Evolutionary conservation across 805 yeast species (phyloP).

Genomic region (Nakazawaea pomicola): DNA sequence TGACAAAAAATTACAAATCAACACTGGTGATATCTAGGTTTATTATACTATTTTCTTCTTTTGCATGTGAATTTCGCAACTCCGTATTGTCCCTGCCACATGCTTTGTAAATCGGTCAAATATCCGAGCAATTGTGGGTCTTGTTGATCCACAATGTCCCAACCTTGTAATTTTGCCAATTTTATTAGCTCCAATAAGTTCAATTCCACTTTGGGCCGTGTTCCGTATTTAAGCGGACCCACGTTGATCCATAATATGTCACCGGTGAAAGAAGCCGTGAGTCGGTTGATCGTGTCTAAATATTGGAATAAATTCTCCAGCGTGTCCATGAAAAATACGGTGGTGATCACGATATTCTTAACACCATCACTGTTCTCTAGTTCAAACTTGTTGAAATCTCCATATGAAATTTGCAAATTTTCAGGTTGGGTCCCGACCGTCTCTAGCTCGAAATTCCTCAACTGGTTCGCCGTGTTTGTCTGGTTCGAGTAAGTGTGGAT

Average conservation of each 20-base stretch:
- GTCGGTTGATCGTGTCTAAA: constrained; percentile 53
- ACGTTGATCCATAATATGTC: constrained; percentile 74
- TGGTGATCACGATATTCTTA: constrained; percentile 50
- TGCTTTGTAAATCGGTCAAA: constrained; percentile 56
- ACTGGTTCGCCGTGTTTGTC: constrained; percentile 40
- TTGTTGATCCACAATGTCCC: constrained; percentile 40
- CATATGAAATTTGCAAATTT: constrained; percentile 44
- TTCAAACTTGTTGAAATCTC: constrained; percentile 60
- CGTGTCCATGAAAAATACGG: constrained; percentile 84
- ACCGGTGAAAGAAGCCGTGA: constrained; percentile 29
- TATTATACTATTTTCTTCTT: constrained; percentile 18
- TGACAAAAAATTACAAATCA: constrained; percentile 89
- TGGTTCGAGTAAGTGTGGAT: constrained; percentile 71
- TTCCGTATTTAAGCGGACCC: constrained; percentile 92
- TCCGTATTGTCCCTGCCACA: constrained; percentile 80
- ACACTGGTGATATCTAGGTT: constrained; percentile 23
- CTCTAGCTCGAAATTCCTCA: constrained; percentile 33
- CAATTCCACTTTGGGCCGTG: constrained; percentile 72
- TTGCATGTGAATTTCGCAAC: constrained; percentile 49
- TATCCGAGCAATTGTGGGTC: constrained; percentile 49
- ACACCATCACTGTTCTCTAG: constrained; percentile 24
- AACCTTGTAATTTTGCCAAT: constrained; percentile 56
- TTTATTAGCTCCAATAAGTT: constrained; percentile 60
- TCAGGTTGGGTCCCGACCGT: constrained; percentile 34
- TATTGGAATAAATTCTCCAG: constrained; percentile 83